Evolutionary conservation across 2,329 filamentous ascomycete genomes (phyloP), one percentile per base, ranked within the genome.

Genomic region (Fusarium aywerte): DNA sequence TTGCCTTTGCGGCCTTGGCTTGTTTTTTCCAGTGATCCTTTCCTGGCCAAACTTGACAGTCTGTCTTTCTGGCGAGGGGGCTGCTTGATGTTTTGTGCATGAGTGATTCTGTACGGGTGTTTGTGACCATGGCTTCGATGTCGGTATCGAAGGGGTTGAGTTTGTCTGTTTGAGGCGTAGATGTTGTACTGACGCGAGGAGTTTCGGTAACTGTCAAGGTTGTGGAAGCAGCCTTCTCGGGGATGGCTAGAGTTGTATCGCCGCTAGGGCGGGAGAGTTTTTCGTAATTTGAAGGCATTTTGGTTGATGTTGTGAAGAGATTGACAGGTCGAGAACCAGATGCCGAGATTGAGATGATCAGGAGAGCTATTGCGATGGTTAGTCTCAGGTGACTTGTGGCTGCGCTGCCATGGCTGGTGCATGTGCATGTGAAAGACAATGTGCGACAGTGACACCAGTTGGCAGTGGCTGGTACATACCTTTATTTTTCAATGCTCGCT

Each of bases 21-120:
- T 87, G 86, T 62, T 82, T 80, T 75, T 84, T 85, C 86, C 87
- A 88, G 73, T 88, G 83, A 23, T 83, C 81, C 72, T 86, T 83
- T 57, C 84, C 83, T 7, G 87, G 87, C 87, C 87, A 89, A 18
- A 88, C 85, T 42, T 83, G 80, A 70, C 82, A 84, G 62, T 89
- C 85, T 49, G 74, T 77, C 61, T 80, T 80, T 53, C 81, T 68
- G 20, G 68, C 64, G 27, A 74, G 59, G 10, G 73, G 65, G 35
- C 71, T 74, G 49, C 62, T 68, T 8, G 73, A 68, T 23, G 62
- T 62, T 43, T 70, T 83, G 77, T 67, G 70, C 21, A 73, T 73
- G 58, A 77, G 78, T 45, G 57, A 66, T 3, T 73, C 71, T 18
- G 68, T 72, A 18, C 63, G 50, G 3, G 66, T 63, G 15, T 48